These are phyloP conservation scores for Cystobasidium onofrii DNA, from an alignment of 768 basidiomycete species.

Conservation along the genomic window DNA sequence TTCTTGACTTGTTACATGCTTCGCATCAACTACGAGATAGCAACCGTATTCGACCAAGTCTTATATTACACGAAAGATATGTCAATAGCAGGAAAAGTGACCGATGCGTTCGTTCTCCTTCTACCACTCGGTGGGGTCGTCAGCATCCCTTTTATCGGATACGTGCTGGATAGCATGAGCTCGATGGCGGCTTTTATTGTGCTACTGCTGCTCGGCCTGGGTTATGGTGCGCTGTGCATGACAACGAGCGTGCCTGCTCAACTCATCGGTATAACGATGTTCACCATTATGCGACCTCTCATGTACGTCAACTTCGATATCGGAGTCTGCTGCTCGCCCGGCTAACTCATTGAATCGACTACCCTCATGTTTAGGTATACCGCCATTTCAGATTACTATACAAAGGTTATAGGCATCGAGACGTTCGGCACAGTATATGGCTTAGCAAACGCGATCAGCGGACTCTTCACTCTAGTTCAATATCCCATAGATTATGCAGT, in stretches of 20 bases:
- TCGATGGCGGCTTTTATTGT: slow-evolving; percentile 40
- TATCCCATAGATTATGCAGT: slow-evolving; percentile 46
- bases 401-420: slow-evolving; percentile 43
- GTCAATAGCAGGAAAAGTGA: slow-evolving; percentile 42
- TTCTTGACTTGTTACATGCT: slow-evolving; percentile 47
- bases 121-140: slow-evolving; percentile 47
- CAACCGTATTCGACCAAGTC: slow-evolving; percentile 45
- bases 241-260: slow-evolving; percentile 39
- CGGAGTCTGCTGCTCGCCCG: too few species aligned
- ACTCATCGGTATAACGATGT: slow-evolving; percentile 43
- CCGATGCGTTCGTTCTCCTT: slow-evolving; percentile 46
- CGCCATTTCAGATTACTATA: slow-evolving; percentile 32
- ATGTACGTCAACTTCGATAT: slow-evolving; percentile 25
- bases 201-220: slow-evolving; percentile 42
- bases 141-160: slow-evolving; percentile 44
- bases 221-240: slow-evolving; percentile 44
- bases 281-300: slow-evolving; percentile 43
- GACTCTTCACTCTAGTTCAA: slow-evolving; percentile 45
- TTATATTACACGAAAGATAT: slow-evolving; percentile 43
- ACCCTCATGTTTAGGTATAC: too few species aligned
- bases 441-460: slow-evolving; percentile 45
- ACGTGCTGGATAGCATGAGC: slow-evolving; percentile 41
- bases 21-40: slow-evolving; percentile 47
- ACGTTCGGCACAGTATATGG: slow-evolving; percentile 48
- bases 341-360: too few species aligned